A percentile compares a stretch with the other conserved stretches of the same genome.
Conservation (phyloP, 2,329 filamentous ascomycete genomes). For the Colletotrichum sp. region DNA sequence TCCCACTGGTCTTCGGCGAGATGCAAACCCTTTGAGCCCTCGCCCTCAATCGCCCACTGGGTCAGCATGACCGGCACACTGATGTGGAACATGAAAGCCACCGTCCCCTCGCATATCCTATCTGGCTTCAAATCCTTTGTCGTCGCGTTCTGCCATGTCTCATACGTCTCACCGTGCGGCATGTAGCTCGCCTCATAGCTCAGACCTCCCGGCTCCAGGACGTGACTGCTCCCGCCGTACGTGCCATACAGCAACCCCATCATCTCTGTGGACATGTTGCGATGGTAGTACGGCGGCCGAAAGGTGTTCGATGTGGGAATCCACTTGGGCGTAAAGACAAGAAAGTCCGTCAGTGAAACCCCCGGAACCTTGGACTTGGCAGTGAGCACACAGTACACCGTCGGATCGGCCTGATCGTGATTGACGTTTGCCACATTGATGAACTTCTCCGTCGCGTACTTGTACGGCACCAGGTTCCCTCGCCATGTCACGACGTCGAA, state of each 20-base stretch:
- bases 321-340: slow-evolving; percentile 68
- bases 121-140: slow-evolving; percentile 33
- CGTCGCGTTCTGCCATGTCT: slow-evolving; percentile 31
- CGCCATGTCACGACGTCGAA: slow-evolving; percentile 27
- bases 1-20: slow-evolving; percentile 25
- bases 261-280: slow-evolving; percentile 61
- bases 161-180: slow-evolving; percentile 39
- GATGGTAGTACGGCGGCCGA: slow-evolving; percentile 67
- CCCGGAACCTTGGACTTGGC: slow-evolving; percentile 57
- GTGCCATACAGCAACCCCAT: slow-evolving; percentile 54
- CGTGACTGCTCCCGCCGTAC: slow-evolving; percentile 32
- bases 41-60: slow-evolving; percentile 26
- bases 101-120: slow-evolving; percentile 46
- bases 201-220: slow-evolving; percentile 32
- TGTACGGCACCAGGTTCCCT: slow-evolving; percentile 57
- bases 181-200: slow-evolving; percentile 38
- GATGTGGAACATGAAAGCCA: slow-evolving; percentile 53
- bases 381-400: slow-evolving; percentile 65
- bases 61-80: slow-evolving; percentile 28
- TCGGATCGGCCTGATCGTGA: slow-evolving; percentile 64
- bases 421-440: slow-evolving; percentile 62
- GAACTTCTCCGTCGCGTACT: slow-evolving; percentile 59
- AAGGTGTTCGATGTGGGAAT: slow-evolving; percentile 61
- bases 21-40: slow-evolving; percentile 23
- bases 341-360: slow-evolving; percentile 63